Base-by-base conservation (phyloP, 2,329 filamentous ascomycete species). In the Coleophoma cylindrospora region DNA sequence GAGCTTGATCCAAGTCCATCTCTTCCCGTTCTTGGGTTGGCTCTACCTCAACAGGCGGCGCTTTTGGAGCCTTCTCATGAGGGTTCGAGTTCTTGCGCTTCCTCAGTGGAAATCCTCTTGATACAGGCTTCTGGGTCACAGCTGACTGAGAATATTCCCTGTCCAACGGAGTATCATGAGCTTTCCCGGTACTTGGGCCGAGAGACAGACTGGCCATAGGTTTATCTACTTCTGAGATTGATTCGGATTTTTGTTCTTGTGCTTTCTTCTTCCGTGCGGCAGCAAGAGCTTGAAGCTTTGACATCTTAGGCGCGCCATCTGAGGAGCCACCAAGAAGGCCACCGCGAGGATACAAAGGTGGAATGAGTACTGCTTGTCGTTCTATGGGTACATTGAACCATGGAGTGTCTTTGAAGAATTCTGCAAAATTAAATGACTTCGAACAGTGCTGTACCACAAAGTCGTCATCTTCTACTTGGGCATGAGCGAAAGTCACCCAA, bases 211-310 rank as follows among this genome's bases (percentile, higher is more conserved):
- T 53, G 3, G 57, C 56, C 59, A 64, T 57, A 7, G 62, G 56
- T 40, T 59, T 58, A 44, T 62, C 60, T 3, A 63, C 52, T 9
- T 53, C 59, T 3, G 50, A 51, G 19, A 36, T 47, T 17, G 32
- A 49, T 44, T 40, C 49, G 40, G 60, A 51, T 41, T 66, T 72
- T 59, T 80, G 83, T 37, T 86, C 83, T 32, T 83, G 84, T 13
- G 83, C 84, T 67, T 91, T 95, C 69, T 89, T 91, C 66, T 91
- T 91, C 27, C 91, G 80, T 48, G 89, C 87, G 34, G 90, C 90
- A 47, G 92, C 91, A 40, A 99, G 74, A 44, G 90, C 90, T 60
- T 95, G 92, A 43, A 99, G 74, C 63, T 99, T 99, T 5, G 92
- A 95, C 68, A 88, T 77, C 63, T 91, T 94, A 3, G 81, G 77